Evolutionary conservation across 495 filamentous ascomycete species (phyloP), one percentile per base, ranked within the genome.

Genomic region (Cercophora scortea): DNA sequence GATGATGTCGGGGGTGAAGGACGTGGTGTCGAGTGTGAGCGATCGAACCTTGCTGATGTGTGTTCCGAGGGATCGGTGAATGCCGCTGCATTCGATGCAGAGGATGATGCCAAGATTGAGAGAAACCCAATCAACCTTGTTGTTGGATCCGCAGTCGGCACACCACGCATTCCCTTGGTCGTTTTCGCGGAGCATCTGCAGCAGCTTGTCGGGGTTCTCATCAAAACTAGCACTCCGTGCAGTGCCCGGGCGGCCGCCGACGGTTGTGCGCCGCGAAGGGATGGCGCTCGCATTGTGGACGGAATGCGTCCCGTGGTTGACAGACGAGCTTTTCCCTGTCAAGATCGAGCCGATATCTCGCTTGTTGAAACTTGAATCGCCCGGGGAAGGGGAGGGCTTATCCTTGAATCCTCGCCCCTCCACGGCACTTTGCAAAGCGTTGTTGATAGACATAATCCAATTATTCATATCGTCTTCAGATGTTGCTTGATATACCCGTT

Each of bases 21-120:
- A 95, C 15, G 84, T 88, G 42, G 90, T 93, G 69, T 99, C 93
- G 17, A 99, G 79, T 0, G 93, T 97, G 32, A 99, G 82, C 4
- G 93, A 97, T 34, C 93, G 85, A 18, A 99, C 82, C 71, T 99
- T 99, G 64, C 91, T 94, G 54, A 99, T 95, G 65, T 99, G 93
- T 3, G 93, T 99, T 8, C 93, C 93, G 2, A 99, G 78, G 9
- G 93, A 97, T 18, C 93, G 85, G 69, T 99, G 93, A 52, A 99
- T 96, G 60, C 93, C 93, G 61, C 90, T 93, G 68, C 93, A 99
- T 67, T 99, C 93, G 55, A 99, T 99, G 70, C 93, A 99, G 13
- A 99, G 79, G 33, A 97, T 84, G 49, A 97, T 95, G 32, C 87
- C 94, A 4, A 99, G 79, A 59, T 99, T 99, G 66, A 99, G 95